Evolutionary conservation across 2,329 filamentous ascomycete species (phyloP).

Genomic region (Taxawa tesnikishii): DNA sequence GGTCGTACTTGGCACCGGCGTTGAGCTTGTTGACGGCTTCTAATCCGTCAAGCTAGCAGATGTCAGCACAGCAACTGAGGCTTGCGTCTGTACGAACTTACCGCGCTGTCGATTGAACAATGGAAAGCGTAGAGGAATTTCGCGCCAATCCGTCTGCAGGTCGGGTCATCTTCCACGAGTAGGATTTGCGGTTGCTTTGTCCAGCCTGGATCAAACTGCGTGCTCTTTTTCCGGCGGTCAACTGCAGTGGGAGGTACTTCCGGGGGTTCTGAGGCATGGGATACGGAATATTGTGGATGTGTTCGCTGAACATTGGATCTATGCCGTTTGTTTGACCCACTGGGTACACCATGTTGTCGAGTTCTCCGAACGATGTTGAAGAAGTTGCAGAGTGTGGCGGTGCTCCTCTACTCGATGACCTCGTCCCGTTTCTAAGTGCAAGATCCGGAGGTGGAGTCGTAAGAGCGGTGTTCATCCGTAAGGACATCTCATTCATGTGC

Average conservation of each 20-base stretch:
- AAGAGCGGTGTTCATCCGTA: conserved; percentile 41
- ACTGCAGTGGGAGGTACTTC: conserved; percentile 34
- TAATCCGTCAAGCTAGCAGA: conserved; percentile 60
- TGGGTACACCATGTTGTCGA: conserved; percentile 72
- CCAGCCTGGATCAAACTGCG: conserved; percentile 52
- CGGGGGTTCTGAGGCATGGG: conserved; percentile 55
- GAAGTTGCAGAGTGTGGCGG: conserved; percentile 32
- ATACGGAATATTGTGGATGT: conserved; percentile 90
- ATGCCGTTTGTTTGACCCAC: conserved; percentile 86
- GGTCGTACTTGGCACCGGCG: conserved; percentile 49
- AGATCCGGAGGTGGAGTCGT: conserved; percentile 46
- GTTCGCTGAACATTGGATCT: conserved; percentile 86
- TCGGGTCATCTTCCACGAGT: conserved; percentile 73
- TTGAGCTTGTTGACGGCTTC: conserved; percentile 84
- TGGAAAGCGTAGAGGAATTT: conserved; percentile 56
- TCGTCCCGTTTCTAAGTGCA: conserved; percentile 30
- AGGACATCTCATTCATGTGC: conserved; percentile 48
- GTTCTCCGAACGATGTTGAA: conserved; percentile 43
- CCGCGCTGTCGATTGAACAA: conserved; percentile 51
- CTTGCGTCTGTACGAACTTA: conserved; percentile 25
- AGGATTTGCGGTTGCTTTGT: conserved; percentile 63
- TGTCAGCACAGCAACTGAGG: conserved; percentile 15
- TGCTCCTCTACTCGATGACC: conserved; percentile 29
- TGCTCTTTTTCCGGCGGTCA: conserved; percentile 49
- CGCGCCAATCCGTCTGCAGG: conserved; percentile 53